phyloP scores from a whole-genome alignment of 2,329 filamentous ascomycete genomes.

The Fusarium sp. region DNA sequence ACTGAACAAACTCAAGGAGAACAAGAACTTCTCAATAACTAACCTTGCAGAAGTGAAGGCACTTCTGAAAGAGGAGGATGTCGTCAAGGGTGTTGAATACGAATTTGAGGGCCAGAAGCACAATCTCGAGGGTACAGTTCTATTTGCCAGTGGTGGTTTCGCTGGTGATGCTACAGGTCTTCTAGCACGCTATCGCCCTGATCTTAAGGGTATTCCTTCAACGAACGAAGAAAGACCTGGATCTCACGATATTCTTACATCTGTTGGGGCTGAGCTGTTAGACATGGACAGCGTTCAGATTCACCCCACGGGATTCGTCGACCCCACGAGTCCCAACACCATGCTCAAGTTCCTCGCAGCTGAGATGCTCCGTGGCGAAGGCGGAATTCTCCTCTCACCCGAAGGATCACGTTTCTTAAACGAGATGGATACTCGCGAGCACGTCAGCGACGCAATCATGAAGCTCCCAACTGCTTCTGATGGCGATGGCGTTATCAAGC shows the following conservation, averaged over 20 bases:
- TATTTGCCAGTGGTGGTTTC: constrained; percentile 74
- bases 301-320: constrained; percentile 75
- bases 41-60: constrained; percentile 67
- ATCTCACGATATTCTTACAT: constrained; percentile 60
- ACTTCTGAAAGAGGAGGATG: constrained; percentile 55
- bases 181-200: constrained; percentile 68
- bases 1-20: constrained; percentile 63
- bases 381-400: constrained; percentile 66
- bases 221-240: constrained; percentile 72
- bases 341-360: constrained; percentile 73
- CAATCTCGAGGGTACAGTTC: constrained; percentile 61
- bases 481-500: constrained; percentile 53
- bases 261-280: constrained; percentile 58
- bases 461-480: constrained; percentile 50
- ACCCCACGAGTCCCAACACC: constrained; percentile 60
- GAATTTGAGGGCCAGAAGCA: constrained; percentile 52
- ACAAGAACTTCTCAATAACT: constrained; percentile 64
- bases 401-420: constrained; percentile 70
- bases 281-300: constrained; percentile 72
- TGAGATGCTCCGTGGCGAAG: constrained; percentile 73
- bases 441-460: constrained; percentile 68
- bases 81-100: constrained; percentile 68
- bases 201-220: constrained; percentile 70
- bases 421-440: constrained; percentile 71
- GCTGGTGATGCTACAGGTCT: constrained; percentile 71